phyloP scores from a whole-genome alignment of 768 basidiomycete genomes.

The Boletellus emodensis region DNA sequence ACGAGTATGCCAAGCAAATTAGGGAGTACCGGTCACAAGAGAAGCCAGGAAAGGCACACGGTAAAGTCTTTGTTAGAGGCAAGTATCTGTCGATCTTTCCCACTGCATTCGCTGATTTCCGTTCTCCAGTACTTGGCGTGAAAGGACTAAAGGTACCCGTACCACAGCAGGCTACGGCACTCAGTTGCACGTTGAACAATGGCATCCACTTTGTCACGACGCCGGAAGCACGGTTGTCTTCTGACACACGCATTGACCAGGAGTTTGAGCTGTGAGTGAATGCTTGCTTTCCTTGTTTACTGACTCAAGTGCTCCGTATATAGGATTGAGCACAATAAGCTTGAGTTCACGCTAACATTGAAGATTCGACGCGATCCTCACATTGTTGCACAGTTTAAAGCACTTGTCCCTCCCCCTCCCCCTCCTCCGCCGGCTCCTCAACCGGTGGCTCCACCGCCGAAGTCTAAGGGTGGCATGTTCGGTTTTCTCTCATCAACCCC shows the following conservation, averaged over 20 bases:
- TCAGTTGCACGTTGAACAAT: slow-evolving; percentile 91
- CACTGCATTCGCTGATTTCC: not conserved
- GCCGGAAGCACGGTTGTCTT: slow-evolving; percentile 61
- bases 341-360: slow-evolving; percentile 89
- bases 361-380: slow-evolving; percentile 86
- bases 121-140: slow-evolving; percentile 62
- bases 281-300: not conserved
- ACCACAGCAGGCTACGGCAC: slow-evolving; percentile 65
- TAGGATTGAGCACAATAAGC: slow-evolving; percentile 90
- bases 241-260: slow-evolving; percentile 69
- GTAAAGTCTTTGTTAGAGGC: slow-evolving; percentile 96
- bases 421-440: slow-evolving; percentile 43
- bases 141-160: slow-evolving; percentile 73
- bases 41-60: slow-evolving; percentile 74
- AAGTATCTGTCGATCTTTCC: slow-evolving; percentile 13
- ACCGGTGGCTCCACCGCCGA: slow-evolving; percentile 45
- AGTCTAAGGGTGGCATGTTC: slow-evolving; percentile 62
- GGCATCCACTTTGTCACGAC: slow-evolving; percentile 95
- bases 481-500: slow-evolving; percentile 72
- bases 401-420: slow-evolving; percentile 50
- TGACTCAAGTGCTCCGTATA: not conserved
- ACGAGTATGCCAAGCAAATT: slow-evolving; percentile 92
- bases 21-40: slow-evolving; percentile 75
- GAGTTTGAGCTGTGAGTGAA: slow-evolving; percentile 82
- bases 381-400: slow-evolving; percentile 73